Percentiles rank a stretch among this genome's conserved stretches.
phyloP scores from a whole-genome alignment of 1,139 yeast species.

The Yamadazyma aaseri region DNA sequence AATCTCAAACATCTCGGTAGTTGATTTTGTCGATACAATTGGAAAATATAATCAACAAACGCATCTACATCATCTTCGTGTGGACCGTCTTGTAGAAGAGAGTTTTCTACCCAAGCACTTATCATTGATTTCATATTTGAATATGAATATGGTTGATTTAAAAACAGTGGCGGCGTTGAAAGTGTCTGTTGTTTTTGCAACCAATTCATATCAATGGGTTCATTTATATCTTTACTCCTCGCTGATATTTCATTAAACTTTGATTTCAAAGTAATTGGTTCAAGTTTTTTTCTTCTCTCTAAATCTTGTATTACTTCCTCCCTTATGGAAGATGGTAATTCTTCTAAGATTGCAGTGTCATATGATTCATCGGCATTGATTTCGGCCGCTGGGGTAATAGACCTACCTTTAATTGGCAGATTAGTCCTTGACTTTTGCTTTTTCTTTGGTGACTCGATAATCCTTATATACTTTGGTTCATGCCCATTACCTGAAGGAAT shows the following conservation, averaged over 20 bases:
- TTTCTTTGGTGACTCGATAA: slow-evolving; percentile 33
- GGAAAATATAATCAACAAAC: slow-evolving; percentile 29
- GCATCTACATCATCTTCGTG: slow-evolving; percentile 52
- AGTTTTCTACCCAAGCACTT: slow-evolving; percentile 48
- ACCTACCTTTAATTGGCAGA: slow-evolving; percentile 14
- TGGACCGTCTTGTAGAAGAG: slow-evolving; percentile 52
- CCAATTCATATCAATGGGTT: slow-evolving; percentile 27
- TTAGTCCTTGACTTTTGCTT: slow-evolving; percentile 13
- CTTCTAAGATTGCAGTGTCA: slow-evolving; percentile 44
- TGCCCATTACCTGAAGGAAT: slow-evolving; percentile 28
- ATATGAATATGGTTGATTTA: slow-evolving; percentile 31
- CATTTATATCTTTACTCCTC: slow-evolving; percentile 17
- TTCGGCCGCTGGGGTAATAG: slow-evolving; percentile 9
- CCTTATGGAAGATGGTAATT: slow-evolving; percentile 45
- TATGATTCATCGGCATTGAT: slow-evolving; percentile 18
- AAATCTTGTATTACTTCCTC: slow-evolving; percentile 43
- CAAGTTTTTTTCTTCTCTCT: slow-evolving; percentile 28
- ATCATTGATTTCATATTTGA: slow-evolving; percentile 37
- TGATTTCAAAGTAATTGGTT: slow-evolving; percentile 30
- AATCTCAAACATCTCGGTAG: slow-evolving; percentile 23
- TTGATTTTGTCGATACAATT: slow-evolving; percentile 20
- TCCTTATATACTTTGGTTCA: slow-evolving; percentile 32
- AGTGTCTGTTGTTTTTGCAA: slow-evolving; percentile 19
- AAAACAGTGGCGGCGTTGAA: slow-evolving; percentile 27
- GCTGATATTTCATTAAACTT: slow-evolving; percentile 24